Conservation (phyloP, 352 stramenopile species). For the Phytophthora meadii region DNA sequence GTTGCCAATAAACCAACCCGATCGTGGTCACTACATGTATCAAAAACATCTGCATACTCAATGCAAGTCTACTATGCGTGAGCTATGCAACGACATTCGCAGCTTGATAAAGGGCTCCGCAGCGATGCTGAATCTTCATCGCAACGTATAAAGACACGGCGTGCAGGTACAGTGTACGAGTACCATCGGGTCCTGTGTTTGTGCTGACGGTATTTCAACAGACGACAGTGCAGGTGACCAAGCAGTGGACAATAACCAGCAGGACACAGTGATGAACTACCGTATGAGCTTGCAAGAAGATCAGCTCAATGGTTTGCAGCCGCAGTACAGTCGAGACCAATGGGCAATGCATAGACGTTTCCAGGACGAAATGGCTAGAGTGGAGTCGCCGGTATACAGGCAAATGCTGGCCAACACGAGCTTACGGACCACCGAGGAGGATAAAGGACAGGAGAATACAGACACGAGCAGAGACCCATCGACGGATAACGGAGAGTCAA, state of each 20-base stretch:
- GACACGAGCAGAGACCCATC: conserved; percentile 7
- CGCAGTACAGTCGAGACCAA: not conserved
- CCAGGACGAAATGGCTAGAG: conserved; percentile 1
- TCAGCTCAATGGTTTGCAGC: conserved; percentile 1
- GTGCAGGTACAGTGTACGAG: not conserved
- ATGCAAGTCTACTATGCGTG: conserved; percentile 12
- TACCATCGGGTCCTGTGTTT: conserved; percentile 3
- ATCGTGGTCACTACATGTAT: conserved; percentile 1
- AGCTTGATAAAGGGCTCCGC: conserved; percentile 6
- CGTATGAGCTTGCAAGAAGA: conserved; percentile 3
- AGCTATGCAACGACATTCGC: conserved; percentile 7
- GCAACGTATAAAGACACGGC: not conserved
- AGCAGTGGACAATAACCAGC: conserved; percentile 4
- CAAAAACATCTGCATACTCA: conserved; percentile 9
- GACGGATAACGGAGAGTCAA: conserved; percentile 12
- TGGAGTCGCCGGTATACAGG: conserved; percentile 5
- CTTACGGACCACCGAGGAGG: not conserved
- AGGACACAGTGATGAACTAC: conserved; percentile 4
- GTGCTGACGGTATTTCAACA: not conserved
- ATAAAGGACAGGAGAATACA: conserved; percentile 3
- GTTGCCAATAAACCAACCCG: conserved; percentile 27
- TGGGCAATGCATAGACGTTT: not conserved
- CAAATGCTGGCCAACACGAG: not conserved
- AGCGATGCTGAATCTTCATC: not conserved
- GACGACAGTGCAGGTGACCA: conserved; percentile 8